Evolutionary conservation across 495 filamentous ascomycete species (phyloP).

Genomic region (Alectoria sarmentosa): DNA sequence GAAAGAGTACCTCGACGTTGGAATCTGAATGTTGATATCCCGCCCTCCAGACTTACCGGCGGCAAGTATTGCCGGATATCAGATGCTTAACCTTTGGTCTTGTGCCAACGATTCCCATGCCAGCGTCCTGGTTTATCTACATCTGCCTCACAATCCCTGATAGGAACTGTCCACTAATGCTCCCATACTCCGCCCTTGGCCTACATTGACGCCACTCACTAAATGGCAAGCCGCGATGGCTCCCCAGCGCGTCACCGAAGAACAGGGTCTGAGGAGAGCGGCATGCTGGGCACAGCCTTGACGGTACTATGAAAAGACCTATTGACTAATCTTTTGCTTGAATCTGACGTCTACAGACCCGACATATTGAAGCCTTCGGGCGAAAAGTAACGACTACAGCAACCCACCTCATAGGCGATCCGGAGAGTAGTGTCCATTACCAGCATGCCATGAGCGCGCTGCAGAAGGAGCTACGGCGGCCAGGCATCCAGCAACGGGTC

Average conservation of each 20-base stretch:
- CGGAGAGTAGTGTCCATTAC: constrained; percentile 56
- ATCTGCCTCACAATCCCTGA: not conserved
- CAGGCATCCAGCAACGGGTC: constrained; percentile 76
- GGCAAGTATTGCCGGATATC: not conserved
- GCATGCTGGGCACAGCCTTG: constrained; percentile 46
- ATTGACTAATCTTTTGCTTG: constrained; percentile 4
- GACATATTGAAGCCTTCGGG: constrained; percentile 86
- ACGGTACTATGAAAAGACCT: constrained; percentile 40
- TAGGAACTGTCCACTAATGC: not conserved
- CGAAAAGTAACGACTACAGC: constrained; percentile 94
- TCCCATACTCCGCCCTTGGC: not conserved
- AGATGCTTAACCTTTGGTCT: constrained; percentile 4
- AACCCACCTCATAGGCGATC: constrained; percentile 75
- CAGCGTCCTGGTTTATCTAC: not conserved
- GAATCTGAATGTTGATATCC: not conserved
- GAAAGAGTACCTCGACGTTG: not conserved
- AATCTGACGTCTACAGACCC: constrained; percentile 51
- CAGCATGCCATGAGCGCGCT: constrained; percentile 82
- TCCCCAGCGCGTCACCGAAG: constrained; percentile 23
- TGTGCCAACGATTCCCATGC: not conserved
- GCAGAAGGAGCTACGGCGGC: constrained; percentile 77
- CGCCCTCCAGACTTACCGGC: constrained; percentile 8
- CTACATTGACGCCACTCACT: not conserved
- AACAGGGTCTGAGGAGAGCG: constrained; percentile 35
- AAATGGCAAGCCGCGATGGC: constrained; percentile 27